Conservation (phyloP, 768 basidiomycete species). For the Terana coerulea region DNA sequence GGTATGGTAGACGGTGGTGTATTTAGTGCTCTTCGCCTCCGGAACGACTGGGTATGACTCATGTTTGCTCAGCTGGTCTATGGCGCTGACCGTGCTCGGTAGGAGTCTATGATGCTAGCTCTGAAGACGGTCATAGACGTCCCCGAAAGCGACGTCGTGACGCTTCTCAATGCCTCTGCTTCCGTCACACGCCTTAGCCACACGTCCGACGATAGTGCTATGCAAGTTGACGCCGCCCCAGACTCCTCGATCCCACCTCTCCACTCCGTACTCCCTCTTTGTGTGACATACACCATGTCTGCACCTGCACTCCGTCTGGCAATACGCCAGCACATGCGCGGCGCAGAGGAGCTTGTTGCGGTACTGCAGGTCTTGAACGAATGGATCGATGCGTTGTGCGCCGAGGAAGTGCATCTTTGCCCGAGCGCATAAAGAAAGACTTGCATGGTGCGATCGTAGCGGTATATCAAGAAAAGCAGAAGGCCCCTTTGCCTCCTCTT, state of each 20-base stretch:
- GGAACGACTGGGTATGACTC: constrained; percentile 64
- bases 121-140: constrained; percentile 57
- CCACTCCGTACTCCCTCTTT: constrained; percentile 33
- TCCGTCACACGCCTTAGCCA: constrained; percentile 30
- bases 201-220: constrained; percentile 21
- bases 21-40: constrained; percentile 45
- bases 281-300: constrained; percentile 39
- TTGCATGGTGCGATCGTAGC: constrained; percentile 37
- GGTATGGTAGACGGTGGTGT: constrained; percentile 63
- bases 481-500: constrained; percentile 36
- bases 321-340: constrained; percentile 44
- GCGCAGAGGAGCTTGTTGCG: constrained; percentile 44
- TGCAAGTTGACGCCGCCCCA: constrained; percentile 34
- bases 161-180: constrained; percentile 44
- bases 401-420: constrained; percentile 35
- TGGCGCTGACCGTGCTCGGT: not conserved
- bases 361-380: constrained; percentile 44
- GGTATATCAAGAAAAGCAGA: constrained; percentile 12
- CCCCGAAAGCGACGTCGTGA: constrained; percentile 60
- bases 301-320: constrained; percentile 42
- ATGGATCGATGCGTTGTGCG: constrained; percentile 43
- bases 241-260: constrained; percentile 30
- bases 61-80: not conserved
- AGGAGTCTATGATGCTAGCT: constrained; percentile 43
- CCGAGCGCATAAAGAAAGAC: constrained; percentile 38